Base-by-base conservation (phyloP, 352 stramenopile genomes). In the Globisporangium viniferum region DNA sequence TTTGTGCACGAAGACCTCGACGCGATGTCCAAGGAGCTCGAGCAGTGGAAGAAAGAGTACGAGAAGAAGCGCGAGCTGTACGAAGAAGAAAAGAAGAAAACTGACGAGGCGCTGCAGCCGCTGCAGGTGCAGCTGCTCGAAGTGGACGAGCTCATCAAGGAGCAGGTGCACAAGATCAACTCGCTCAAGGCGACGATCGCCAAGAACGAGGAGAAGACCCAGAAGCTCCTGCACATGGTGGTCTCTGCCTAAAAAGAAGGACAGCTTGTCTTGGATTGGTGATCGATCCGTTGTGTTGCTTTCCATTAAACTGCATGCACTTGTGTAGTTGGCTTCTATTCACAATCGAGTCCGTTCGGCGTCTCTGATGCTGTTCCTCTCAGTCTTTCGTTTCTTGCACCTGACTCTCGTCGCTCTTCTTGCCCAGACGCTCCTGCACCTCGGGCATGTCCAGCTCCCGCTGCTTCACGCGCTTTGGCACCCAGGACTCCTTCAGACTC, bases 1-100 rank as follows among this genome's bases (percentile, higher is more conserved):
- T 98, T 96, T 77, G 91, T 98, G 22, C 84, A 97, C 69, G 90
- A 98, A 67, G 95, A 98, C 75, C 73, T 98, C 68, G 90, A 93
- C 46, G 80, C 86, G n/a, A 98, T 99, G 93, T 83, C 80, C 7
- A 95, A 93, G 66, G 95, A 98, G 73, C 87, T 98, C 39, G 87
- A 95, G 55, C 84, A 92, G 62, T 99, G 95, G 95, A 84, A 87
- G 54, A 86, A 84, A 36, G 86, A 97, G 73, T 93, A 94, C 65
- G 71, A 80, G 35, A 79, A 80, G 33, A 93, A 97, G 61, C 77
- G 80, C 33, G 86, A 92, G 41, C 78, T 87, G 48, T 84, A 97
- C 35, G 82, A 89, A 36, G 84, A 97, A 29, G 91, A 97, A 72
- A 80, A 86, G 56, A 94, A 96, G 72, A 82, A 86, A 22, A 92